Base-by-base conservation (phyloP, 768 basidiomycete species). In the Nevesoporus exiguus region DNA sequence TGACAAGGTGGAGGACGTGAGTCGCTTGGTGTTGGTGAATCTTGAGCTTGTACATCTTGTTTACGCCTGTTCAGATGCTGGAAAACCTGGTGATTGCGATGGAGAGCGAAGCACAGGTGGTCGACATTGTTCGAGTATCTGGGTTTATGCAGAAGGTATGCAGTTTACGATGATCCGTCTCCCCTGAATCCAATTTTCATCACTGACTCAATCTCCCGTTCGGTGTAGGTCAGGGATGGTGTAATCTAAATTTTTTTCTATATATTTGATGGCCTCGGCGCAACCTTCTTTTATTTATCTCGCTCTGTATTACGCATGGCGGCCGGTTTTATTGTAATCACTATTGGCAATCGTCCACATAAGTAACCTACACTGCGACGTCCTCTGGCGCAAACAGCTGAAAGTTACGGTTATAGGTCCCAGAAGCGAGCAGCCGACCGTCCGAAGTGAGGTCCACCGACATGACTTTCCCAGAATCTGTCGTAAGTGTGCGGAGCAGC, bases 401-500 rank as follows among this genome's bases (percentile, higher is more conserved):
- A 79, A 93, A 97, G 72, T 90, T 93, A 55, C 95, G 80, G 72
- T 93, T 95, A 70, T 92, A 96, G 41, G 92, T 94, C 34, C 94
- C 94, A 6, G 88, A 89, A 5, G 86, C 95, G 41, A 97, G 80
- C 66, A 91, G 78, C 63, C 84, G 85, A 13, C 86, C 91, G 68
- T 96, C 92, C 50, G 79, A 78, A 25, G 86, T 84, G 21, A 98
- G 78, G 68, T 99, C 97, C 10, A 98, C 94, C 7, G 90, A 92
- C 97, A 98, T 99, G 56, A 98, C 95, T 72, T 98, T 98, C n/a
- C 95, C 93, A 25, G 89, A 87, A 66, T 98, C 96, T 21, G 93
- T 95, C 48, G 93, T 85, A 54, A 99, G 77, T 41, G 89, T 89
- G 57, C 86, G 82, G 48, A 97, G 78, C 41, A 95, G 74, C 63